Conservation (phyloP, 306 rosid species). For the Sicyos edulis region DNA sequence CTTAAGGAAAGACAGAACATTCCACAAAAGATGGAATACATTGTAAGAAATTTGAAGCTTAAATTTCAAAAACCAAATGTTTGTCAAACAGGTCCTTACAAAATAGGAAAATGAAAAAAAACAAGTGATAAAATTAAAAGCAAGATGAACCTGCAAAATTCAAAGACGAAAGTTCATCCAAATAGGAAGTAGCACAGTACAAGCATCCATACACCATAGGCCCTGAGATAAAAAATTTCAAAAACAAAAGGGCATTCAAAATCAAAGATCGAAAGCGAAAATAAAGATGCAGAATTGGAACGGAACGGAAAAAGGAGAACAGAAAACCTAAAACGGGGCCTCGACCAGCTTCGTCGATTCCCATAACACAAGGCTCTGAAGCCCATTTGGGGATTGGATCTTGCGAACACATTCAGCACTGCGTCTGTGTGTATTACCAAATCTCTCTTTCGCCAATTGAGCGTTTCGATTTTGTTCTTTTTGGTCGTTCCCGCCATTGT, state of each 20-base stretch:
- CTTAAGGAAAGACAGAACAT: too few species aligned
- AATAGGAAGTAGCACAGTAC: constrained; percentile 68
- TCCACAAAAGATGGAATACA: too few species aligned
- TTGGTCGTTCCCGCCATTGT: constrained; percentile 1
- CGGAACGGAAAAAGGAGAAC: neutral
- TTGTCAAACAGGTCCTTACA: too few species aligned
- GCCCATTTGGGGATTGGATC: constrained; percentile 55
- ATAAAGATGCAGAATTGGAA: neutral
- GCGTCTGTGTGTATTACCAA: neutral
- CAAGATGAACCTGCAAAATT: constrained; percentile 56
- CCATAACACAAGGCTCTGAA: constrained; percentile 80
- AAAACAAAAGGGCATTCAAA: neutral
- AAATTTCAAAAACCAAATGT: too few species aligned
- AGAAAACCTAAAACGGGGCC: constrained; percentile 80
- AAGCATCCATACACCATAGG: constrained; percentile 93
- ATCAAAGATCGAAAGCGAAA: neutral
- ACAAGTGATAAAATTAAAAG: neutral
- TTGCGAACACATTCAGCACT: constrained; percentile 45
- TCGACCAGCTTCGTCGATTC: constrained; percentile 96
- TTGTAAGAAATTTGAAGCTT: too few species aligned
- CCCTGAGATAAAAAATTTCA: constrained; percentile 34
- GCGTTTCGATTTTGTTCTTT: neutral
- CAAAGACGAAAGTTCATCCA: constrained; percentile 62
- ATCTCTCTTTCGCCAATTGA: neutral
- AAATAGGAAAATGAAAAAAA: neutral